These are phyloP conservation scores for Cystobasidiaceae sp. DNA, from an alignment of 1,284 basidiomycete species.

Conservation along the genomic window DNA sequence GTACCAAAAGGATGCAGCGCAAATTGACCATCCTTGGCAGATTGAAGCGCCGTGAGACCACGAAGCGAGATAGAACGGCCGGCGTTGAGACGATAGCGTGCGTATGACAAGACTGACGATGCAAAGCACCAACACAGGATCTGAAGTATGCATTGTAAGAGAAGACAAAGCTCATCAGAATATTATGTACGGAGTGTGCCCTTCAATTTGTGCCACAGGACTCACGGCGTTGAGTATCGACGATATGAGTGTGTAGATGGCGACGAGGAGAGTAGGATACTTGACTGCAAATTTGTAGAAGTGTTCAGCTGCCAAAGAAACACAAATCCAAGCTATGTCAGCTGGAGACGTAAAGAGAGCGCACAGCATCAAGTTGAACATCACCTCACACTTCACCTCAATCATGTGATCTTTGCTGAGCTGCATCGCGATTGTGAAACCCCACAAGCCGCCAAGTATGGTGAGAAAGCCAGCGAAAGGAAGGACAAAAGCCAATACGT, in stretches of 20 bases:
- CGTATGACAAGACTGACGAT: not conserved
- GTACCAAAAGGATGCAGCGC: not conserved
- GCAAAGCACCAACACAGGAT: conserved; percentile 9
- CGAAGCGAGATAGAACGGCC: not conserved
- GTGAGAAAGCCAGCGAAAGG: not conserved
- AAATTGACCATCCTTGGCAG: not conserved
- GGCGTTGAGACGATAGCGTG: not conserved
- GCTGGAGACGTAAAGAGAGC: too few species aligned
- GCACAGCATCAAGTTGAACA: too few species aligned
- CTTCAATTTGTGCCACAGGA: not conserved
- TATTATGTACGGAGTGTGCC: not conserved
- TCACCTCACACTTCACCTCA: not conserved
- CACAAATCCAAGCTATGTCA: too few species aligned
- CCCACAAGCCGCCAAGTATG: not conserved
- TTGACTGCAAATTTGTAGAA: conserved; percentile 3
- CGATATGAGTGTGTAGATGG: not conserved
- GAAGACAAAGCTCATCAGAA: not conserved
- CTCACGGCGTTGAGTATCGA: conserved; percentile 4
- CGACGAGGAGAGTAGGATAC: conserved; percentile 9
- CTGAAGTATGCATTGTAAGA: not conserved
- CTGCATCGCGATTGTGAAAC: not conserved
- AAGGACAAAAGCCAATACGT: not conserved
- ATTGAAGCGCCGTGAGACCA: not conserved
- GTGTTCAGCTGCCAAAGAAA: not conserved
- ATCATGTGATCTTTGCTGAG: not conserved